phyloP scores from a whole-genome alignment of 345 rosid genomes.

The Gossypium herbaceum region DNA sequence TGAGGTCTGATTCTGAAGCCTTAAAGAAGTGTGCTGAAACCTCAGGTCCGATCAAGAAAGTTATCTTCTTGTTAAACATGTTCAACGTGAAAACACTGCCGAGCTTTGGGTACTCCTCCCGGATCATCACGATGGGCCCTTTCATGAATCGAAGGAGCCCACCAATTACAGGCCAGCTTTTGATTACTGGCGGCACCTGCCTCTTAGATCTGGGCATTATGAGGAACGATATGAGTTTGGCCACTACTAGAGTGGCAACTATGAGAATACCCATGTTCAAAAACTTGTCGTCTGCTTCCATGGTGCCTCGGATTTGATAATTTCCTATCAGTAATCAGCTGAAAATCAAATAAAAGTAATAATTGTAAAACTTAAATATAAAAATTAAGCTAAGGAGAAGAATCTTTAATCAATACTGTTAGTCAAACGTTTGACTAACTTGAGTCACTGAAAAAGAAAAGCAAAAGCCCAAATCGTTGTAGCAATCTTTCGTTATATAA shows the following conservation, averaged over 20 bases:
- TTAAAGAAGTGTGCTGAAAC: slow-evolving; percentile 26
- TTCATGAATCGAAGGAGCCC: slow-evolving; percentile 8
- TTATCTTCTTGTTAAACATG: slow-evolving; percentile 7
- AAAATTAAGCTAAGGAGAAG: not conserved
- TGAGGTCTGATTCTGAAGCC: slow-evolving; percentile 80
- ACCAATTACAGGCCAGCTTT: slow-evolving; percentile 1
- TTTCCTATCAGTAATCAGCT: not conserved
- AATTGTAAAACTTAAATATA: not conserved
- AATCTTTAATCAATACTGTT: not conserved
- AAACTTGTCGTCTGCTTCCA: slow-evolving; percentile 57
- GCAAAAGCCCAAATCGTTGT: not conserved
- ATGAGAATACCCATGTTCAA: slow-evolving; percentile 54
- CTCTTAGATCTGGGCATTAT: slow-evolving; percentile 6
- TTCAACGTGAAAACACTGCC: slow-evolving; percentile 7
- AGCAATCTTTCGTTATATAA: not conserved
- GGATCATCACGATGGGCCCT: slow-evolving; percentile 4
- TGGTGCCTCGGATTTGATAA: slow-evolving; percentile 12
- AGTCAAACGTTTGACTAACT: not conserved
- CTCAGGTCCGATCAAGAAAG: slow-evolving; percentile 4
- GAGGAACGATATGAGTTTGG: slow-evolving; percentile 50
- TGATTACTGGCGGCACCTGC: not conserved
- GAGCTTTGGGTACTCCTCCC: slow-evolving; percentile 5
- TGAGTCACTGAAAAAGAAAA: not conserved
- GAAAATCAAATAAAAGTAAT: not conserved
- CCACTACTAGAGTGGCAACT: slow-evolving; percentile 59